Conservation (phyloP, 1,284 basidiomycete species). For the Puccinia sorghi region DNA sequence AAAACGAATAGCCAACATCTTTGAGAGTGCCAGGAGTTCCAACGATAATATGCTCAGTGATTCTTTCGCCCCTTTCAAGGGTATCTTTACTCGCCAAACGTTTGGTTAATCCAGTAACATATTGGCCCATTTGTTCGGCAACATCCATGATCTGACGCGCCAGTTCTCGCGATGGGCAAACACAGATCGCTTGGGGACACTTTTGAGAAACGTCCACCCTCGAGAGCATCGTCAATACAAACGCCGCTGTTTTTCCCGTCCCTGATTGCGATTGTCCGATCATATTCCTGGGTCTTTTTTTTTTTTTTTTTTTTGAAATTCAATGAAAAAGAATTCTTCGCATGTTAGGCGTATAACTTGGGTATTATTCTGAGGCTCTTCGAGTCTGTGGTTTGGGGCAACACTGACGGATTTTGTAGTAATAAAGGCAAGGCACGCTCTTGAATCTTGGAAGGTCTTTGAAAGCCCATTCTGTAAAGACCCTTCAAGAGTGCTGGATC, state of each 20-base stretch:
- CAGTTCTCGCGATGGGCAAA: conserved; percentile 92
- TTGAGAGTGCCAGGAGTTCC: conserved; percentile 95
- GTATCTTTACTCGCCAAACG: conserved; percentile 89
- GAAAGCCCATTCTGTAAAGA: conserved; percentile 94
- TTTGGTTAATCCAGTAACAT: conserved; percentile 78
- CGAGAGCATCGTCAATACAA: conserved; percentile 95
- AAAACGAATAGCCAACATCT: conserved; percentile 65
- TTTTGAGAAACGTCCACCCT: conserved; percentile 81
- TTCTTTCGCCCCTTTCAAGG: conserved; percentile 67
- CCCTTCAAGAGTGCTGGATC: conserved; percentile 89
- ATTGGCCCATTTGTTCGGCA: conserved; percentile 90
- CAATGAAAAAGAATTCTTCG: conserved; percentile 15
- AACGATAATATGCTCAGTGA: conserved; percentile 87
- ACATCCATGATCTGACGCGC: conserved; percentile 98
- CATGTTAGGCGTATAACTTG: too few species aligned
- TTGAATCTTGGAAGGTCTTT: conserved; percentile 98
- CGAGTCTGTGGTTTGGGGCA: neutral
- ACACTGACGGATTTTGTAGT: conserved; percentile 78
- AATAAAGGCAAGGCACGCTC: conserved; percentile 92
- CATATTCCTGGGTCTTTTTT: conserved; percentile 85
- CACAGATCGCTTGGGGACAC: conserved; percentile 69
- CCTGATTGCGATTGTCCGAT: conserved; percentile 99
- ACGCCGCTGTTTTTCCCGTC: conserved; percentile 98
- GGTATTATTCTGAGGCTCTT: too few species aligned
- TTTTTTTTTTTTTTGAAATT: too few species aligned